Conservation (phyloP, 2,329 filamentous ascomycete genomes). For the Ascosphaera apis region DNA sequence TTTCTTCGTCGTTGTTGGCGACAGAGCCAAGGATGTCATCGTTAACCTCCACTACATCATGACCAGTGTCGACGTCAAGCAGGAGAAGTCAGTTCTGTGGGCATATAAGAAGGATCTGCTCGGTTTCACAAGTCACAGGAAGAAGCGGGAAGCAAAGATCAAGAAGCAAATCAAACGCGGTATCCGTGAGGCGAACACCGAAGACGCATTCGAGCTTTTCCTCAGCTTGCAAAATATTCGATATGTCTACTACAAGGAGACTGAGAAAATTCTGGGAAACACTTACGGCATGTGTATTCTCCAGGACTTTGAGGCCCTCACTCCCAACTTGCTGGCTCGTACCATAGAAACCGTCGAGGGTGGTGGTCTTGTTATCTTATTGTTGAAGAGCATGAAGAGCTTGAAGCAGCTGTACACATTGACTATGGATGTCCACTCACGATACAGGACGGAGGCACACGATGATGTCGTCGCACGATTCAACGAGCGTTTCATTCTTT, state of each 20-base stretch:
- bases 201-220: constrained; percentile 94
- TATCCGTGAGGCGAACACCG: constrained; percentile 71
- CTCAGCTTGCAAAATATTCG: constrained; percentile 90
- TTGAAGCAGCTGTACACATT: constrained; percentile 92
- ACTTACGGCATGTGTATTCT: constrained; percentile 97
- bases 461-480: constrained; percentile 86
- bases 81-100: constrained; percentile 94
- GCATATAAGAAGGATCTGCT: constrained; percentile 96
- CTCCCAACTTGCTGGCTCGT: constrained; percentile 82
- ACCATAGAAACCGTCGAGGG: constrained; percentile 97
- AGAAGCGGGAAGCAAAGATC: constrained; percentile 96
- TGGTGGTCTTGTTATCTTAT: constrained; percentile 68
- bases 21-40: constrained; percentile 87
- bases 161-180: constrained; percentile 96
- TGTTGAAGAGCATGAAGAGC: constrained; percentile 91
- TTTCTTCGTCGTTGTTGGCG: constrained; percentile 92
- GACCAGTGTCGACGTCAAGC: constrained; percentile 68
- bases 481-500: constrained; percentile 93
- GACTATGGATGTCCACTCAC: constrained; percentile 92
- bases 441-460: constrained; percentile 91
- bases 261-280: constrained; percentile 93
- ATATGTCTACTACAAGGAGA: constrained; percentile 99
- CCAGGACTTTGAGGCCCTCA: constrained; percentile 94
- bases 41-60: constrained; percentile 88
- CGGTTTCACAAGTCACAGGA: constrained; percentile 84